A percentile compares a stretch with the other conserved stretches of the same genome.
Evolutionary conservation across 1,284 basidiomycete genomes (phyloP).

Genomic region (Rugosomyces carneus): DNA sequence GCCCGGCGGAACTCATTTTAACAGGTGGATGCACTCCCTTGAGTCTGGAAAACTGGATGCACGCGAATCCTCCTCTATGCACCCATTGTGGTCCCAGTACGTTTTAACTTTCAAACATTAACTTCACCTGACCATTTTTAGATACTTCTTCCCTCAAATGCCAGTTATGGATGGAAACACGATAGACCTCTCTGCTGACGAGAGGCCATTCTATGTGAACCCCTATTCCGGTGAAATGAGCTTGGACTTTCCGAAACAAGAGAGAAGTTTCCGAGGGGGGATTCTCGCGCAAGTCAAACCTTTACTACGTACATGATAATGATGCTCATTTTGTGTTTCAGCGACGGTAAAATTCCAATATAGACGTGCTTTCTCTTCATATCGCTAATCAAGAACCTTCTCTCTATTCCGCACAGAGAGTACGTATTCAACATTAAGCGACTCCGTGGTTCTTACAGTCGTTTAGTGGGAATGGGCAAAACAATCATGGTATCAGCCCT

Average conservation of each 20-base stretch:
- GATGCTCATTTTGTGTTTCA: constrained; percentile 21
- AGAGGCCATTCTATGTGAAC: constrained; percentile 79
- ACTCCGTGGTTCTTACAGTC: background rate
- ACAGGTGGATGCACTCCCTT: constrained; percentile 89
- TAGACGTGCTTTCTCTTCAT: background rate
- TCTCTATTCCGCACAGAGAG: constrained; percentile 33
- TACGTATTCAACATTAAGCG: constrained; percentile 22
- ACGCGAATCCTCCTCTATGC: constrained; percentile 71
- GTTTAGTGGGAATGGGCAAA: constrained; percentile 89
- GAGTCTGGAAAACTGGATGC: constrained; percentile 71
- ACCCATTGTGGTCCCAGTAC: constrained; percentile 94
- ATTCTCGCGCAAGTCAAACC: constrained; percentile 74
- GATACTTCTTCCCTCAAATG: constrained; percentile 64
- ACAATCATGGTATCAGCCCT: constrained; percentile 94
- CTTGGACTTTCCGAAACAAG: constrained; percentile 79
- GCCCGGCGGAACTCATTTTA: constrained; percentile 3
- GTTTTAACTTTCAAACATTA: background rate
- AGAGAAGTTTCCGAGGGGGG: constrained; percentile 77
- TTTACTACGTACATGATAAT: background rate
- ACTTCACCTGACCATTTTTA: constrained; percentile 21
- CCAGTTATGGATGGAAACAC: constrained; percentile 42
- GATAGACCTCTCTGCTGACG: constrained; percentile 68
- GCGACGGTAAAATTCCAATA: constrained; percentile 44
- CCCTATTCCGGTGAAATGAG: constrained; percentile 94
- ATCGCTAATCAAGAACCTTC: constrained; percentile 3